Evolutionary conservation across 2,329 filamentous ascomycete species (phyloP), one percentile per base, ranked within the genome.

Genomic region (Epichloe sylvatica): DNA sequence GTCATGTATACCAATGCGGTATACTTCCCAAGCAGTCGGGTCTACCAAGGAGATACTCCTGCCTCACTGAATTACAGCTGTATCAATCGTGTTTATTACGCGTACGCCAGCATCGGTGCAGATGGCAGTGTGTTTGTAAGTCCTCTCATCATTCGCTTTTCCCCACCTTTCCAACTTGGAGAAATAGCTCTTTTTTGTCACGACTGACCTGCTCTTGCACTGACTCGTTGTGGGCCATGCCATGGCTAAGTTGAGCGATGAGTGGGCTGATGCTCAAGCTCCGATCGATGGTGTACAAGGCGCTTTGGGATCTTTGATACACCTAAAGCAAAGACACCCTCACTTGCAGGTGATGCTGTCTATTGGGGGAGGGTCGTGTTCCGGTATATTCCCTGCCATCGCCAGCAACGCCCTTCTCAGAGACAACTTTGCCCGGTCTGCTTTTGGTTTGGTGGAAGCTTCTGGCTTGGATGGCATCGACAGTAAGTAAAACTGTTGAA

Each of bases 11-110:
- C 77, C 60, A 92, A 92, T 64, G 86, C 83, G 21, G 83, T 88
- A 17, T 92, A 91, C 68, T 92, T 87, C 64, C 84, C 85, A n/a
- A 91, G 87, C 66, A 81, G 79, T 69, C 74, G 81, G 51, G 78
- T 88, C 56, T 88, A 89, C 66, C 74, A 76, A 50, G 77, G 82
- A 54, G 79, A 86, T 58, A 84, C 84, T 15, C 86, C 86, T 0
- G 84, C 79, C 1, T 80, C 80, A 49, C 70, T 91, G 60, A 85
- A 86, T 62, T 80, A 87, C 63, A 78, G 78, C 55, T 86, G 83
- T 59, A 81, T 91, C 59, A 89, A 83, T 25, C 25, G 25, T 25
- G 25, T 25, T 25, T 25, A 25, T 3, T 25, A 25, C 25, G 25
- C 25, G 25, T 25, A 25, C 8, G 25, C 25, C 25, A 25, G 25